These are phyloP conservation scores for Metroxylon sagu DNA, from an alignment of 176 grass and related monocot species.

Conservation along the genomic window DNA sequence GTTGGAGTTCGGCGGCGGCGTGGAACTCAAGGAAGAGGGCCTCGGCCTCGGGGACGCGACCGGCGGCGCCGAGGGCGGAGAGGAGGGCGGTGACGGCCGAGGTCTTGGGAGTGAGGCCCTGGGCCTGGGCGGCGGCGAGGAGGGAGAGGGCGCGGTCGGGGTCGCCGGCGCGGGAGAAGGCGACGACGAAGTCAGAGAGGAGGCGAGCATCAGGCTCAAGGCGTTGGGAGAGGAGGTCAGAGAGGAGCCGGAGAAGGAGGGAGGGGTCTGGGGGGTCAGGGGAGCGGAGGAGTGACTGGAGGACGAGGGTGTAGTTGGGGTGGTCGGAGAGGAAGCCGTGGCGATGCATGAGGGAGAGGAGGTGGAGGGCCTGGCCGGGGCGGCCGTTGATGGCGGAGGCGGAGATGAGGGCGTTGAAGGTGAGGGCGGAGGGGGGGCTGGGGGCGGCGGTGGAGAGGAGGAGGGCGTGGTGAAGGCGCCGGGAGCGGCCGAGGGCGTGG, in stretches of 20 bases:
- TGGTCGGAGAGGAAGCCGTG: constrained; percentile 77
- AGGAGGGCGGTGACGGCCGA: constrained; percentile 71
- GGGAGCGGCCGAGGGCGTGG: constrained; percentile 47
- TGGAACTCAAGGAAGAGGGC: constrained; percentile 87
- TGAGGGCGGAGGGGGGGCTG: constrained; percentile 47
- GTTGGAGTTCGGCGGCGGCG: constrained; percentile 45
- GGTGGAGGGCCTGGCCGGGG: constrained; percentile 54
- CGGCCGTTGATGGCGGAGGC: constrained; percentile 62
- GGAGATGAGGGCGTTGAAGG: constrained; percentile 79
- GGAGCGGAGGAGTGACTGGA: constrained; percentile 74
- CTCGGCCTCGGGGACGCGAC: constrained; percentile 75
- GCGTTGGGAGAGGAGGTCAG: constrained; percentile 39
- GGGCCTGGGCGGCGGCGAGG: constrained; percentile 73
- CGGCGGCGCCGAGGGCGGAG: constrained; percentile 46
- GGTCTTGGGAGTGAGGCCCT: constrained; percentile 75
- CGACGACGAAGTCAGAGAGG: constrained; percentile 79
- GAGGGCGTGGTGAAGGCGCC: constrained; percentile 49
- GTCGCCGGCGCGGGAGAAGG: constrained; percentile 58
- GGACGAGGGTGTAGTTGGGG: constrained; percentile 66
- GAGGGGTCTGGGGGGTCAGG: constrained; percentile 64
- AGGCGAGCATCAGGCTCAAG: constrained; percentile 80
- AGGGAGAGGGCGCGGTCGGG: constrained; percentile 61
- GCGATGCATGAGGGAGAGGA: constrained; percentile 56
- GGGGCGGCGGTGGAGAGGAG: constrained; percentile 43
- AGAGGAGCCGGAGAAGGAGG: constrained; percentile 50